Base-by-base conservation (phyloP, 164 flowering plant genomes). In the Taxillus chinensis region DNA sequence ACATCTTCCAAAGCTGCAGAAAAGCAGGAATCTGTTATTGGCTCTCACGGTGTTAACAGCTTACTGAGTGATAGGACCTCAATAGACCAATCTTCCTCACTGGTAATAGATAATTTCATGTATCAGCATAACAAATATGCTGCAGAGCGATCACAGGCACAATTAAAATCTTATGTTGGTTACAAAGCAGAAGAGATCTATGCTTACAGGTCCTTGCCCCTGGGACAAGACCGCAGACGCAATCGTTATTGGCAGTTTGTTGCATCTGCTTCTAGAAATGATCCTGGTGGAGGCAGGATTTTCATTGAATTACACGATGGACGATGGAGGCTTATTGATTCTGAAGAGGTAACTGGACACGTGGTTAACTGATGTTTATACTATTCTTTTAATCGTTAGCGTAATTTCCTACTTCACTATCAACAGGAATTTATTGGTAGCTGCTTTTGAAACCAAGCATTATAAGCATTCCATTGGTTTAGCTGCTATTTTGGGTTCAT, bases 211-310 rank as follows among this genome's bases (percentile, higher is more conserved):
- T 55, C 58, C 38, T 55, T 55, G 58, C 58, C 58, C 16, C 38
- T 55, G 0, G 58, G 58, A 6, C 58, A 55, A 38, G 58, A 55
- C 16, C 58, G 58, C 1, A 55, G 58, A 16, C 58, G 38, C 13
- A 55, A 55, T 55, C 58, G 58, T 55, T 55, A 55, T 38, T 55
- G 58, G 58, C 58, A 55, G 40, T 55, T 55, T 55, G 58, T 55
- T 17, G 58, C 40, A n/a, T 55, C 58, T n/a, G 58, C 58, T 38
- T 55, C 58, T 16, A 6, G 5, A 7, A 55, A 38, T 38, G 58
- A 55, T 55, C 58, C 58, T 55, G 58, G 58, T 17, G 38, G 12
- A n/a, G 58, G 58, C 38, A 55, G 38, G 40, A 55, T 55, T 55
- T 55, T 55, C 40, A 55, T 55, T 55, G 58, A 55, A 55, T 55